Evolutionary conservation across 2,329 filamentous ascomycete species (phyloP).

Genomic region (Septoria petroselini): DNA sequence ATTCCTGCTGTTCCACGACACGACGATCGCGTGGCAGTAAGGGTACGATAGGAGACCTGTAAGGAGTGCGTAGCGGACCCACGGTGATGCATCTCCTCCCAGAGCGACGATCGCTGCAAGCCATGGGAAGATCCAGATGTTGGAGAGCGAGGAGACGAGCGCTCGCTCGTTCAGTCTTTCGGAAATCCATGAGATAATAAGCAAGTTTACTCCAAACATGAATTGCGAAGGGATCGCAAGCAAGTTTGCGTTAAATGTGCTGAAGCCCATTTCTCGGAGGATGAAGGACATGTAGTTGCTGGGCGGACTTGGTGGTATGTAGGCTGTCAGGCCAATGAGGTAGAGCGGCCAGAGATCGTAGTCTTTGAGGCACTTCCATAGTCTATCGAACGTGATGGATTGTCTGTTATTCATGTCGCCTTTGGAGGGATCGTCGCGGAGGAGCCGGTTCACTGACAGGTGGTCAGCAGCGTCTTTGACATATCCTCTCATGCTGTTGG

Average conservation of each 20-base stretch:
- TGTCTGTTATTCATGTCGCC: constrained; percentile 60
- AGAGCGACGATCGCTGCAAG: constrained; percentile 49
- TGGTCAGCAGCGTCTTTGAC: too few relatives aligned
- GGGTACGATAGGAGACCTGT: constrained; percentile 44
- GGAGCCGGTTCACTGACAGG: constrained; percentile 58
- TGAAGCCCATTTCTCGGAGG: constrained; percentile 30
- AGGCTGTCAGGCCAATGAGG: constrained; percentile 29
- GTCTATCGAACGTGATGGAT: constrained; percentile 48
- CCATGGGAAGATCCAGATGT: constrained; percentile 59
- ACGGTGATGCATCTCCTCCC: constrained; percentile 34
- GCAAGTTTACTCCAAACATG: constrained; percentile 37
- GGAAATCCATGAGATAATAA: constrained; percentile 51
- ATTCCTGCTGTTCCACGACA: constrained; percentile 44
- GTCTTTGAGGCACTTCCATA: constrained; percentile 26
- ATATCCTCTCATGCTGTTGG: too few relatives aligned
- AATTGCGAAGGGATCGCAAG: constrained; percentile 54
- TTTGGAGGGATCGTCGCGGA: constrained; percentile 57
- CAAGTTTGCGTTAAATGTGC: constrained; percentile 62
- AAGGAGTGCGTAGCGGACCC: constrained; percentile 41
- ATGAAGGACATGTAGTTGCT: constrained; percentile 57
- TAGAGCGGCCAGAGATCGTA: constrained; percentile 44
- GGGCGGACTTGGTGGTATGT: constrained; percentile 53
- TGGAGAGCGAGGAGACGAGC: constrained; percentile 44
- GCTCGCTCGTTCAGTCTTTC: constrained; percentile 54
- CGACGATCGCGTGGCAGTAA: constrained; percentile 46